Evolutionary conservation across 257 asterid species (phyloP), one percentile per base, ranked within the genome.

Genomic region (Avicennia marina): DNA sequence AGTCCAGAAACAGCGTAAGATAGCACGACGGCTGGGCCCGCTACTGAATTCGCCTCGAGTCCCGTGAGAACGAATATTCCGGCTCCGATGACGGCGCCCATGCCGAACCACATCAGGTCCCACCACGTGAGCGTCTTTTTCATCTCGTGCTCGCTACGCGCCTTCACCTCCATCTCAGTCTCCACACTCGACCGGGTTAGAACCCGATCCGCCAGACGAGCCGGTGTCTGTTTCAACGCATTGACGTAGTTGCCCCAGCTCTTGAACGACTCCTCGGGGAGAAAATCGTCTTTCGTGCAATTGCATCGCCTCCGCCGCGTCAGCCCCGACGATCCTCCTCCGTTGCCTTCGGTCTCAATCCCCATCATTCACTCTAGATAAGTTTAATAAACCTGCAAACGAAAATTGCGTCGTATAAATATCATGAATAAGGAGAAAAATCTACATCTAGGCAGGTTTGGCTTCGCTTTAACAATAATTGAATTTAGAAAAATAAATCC

Each of bases 11-110:
- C 79, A 1, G 65, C 85, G 31, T 75, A 84, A 0, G 94, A 84
- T 0, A 87, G 66, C n/a, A 87, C 89, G 18, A 87, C 89, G 3
- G 94, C 89, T 0, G 96, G 91, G 15, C 96, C 96, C 1, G 89
- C 89, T 1, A 27, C 54, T 0, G 43, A 10, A 3, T n/a, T 49
- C 0, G 89, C 91, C 76, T 80, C 96, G 5, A 55, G 68, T 0
- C 94, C 94, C 2, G 96, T 87, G 16, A 81, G 78, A 18, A 87
- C 96, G 61, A 87, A 87, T 33, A 87, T 84, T 0, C 96, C 96
- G 19, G 96, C 95, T 0, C 96, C 95, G 25, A 88, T 80, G 38
- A 88, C 95, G 4, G 95, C 94, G 3, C 94, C 94, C 89, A 84
- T 73, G 18, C 94, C 94, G 53, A 84, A 78, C 89, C 94, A 81